phyloP scores from a whole-genome alignment of 75 land plant genomes.

The Sequoia sempervirens region DNA sequence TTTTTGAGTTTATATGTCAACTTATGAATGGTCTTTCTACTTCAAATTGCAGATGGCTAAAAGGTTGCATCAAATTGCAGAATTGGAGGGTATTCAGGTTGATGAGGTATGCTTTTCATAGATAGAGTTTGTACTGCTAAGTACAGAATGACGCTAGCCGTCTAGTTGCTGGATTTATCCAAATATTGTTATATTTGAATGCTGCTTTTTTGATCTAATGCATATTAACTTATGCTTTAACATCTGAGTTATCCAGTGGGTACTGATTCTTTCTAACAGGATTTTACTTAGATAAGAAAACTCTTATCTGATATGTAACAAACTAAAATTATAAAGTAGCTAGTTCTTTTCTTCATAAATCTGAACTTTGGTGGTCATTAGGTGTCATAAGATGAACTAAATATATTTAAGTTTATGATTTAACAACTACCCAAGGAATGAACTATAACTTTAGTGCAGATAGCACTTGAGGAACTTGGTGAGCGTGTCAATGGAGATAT shows the following conservation, averaged over 20 bases:
- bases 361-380: neutral
- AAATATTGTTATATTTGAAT: neutral
- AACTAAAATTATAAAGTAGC: constrained; percentile 6
- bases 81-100: constrained; percentile 72
- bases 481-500: constrained; percentile 96
- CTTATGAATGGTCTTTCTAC: neutral
- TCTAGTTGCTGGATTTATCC: neutral
- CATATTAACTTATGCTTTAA: neutral
- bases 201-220: neutral
- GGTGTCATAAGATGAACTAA: neutral
- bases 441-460: constrained; percentile 21
- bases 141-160: neutral
- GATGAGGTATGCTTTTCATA: constrained; percentile 57
- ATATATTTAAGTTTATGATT: neutral
- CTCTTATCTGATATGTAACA: constrained; percentile 3
- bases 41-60: constrained; percentile 78
- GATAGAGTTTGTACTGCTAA: neutral
- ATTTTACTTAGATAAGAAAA: neutral
- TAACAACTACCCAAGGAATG: neutral
- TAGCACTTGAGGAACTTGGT: constrained; percentile 93
- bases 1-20: neutral
- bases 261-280: neutral
- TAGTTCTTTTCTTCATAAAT: neutral
- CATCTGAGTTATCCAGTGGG: neutral
- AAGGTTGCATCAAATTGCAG: constrained; percentile 79